Base-by-base conservation (phyloP, 306 rosid genomes). In the Quercus alba region DNA sequence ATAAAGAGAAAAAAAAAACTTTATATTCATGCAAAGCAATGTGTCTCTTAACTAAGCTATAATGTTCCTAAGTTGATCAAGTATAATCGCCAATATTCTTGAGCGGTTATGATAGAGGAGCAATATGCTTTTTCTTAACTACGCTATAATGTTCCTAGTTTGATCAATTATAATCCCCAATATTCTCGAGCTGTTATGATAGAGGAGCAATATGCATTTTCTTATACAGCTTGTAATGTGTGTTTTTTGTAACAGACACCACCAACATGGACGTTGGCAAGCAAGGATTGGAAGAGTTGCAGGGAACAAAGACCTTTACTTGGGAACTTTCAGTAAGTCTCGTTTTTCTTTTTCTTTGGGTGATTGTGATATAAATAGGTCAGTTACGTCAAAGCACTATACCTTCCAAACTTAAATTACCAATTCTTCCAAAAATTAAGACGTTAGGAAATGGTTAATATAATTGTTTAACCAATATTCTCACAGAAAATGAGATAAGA, bases 251-350 rank as follows among this genome's bases (percentile, higher is more conserved):
- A 74, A 83, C 84, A 94, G 98, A 74, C 98, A 94, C 78, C 98
- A 94, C 77, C 98, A 94, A 81, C 98, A 94, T 74, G 98, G 98
- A 61, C 90, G 98, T 84, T 94, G 98, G 98, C 98, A 94, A 84
- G 98, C 98, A 1, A 89, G 98, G 86, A 94, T 94, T 62, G 98
- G 98, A 69, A 84, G 98, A 84, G 98, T 94, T 81, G 97, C 98
- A 5, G 98, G 98, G 70, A 94, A 94, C 85, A 94, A 94, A 83
- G 98, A 94, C 78, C 95, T 94, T 73, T 94, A 94, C 57, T 56
- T 94, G 10, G 98, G 98, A 81, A 94, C 97, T 74, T 94, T 94
- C 89, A 90, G 98, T 93, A 77, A 93, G 91, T 84, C 18, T 41
- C 2, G 30, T 31, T 4, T 70, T 35, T 15, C 44, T 49, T 49